A percentile compares a stretch with the other conserved stretches of the same genome.
Conservation (phyloP, 2,329 filamentous ascomycete species). For the Trichoderma arundinaceum region DNA sequence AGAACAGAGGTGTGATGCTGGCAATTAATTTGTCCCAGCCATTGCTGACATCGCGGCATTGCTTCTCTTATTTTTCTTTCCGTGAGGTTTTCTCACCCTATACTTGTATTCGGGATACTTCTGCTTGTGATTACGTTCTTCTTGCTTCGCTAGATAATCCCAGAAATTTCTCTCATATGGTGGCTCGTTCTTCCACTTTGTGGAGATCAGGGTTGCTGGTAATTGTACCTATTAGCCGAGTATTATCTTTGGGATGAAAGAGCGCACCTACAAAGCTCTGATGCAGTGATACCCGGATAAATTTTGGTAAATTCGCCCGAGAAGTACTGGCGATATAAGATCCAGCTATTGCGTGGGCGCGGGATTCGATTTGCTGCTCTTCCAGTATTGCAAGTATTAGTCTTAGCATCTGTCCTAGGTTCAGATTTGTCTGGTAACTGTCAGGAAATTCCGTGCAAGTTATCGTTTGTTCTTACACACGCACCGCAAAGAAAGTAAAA, state of each 20-base stretch:
- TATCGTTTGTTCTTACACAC: neutral
- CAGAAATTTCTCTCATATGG: slow-evolving; percentile 37
- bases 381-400: neutral
- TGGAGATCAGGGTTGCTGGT: slow-evolving; percentile 39
- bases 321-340: slow-evolving; percentile 43
- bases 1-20: neutral
- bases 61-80: slow-evolving; percentile 6
- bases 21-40: neutral
- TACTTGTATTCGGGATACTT: slow-evolving; percentile 41
- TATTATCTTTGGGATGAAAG: neutral
- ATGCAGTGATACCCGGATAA: slow-evolving; percentile 39
- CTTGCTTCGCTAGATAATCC: slow-evolving; percentile 36
- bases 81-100: slow-evolving; percentile 32
- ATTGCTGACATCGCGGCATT: neutral
- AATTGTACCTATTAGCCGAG: neutral
- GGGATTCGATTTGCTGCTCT: slow-evolving; percentile 35
- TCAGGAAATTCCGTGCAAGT: neutral
- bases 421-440: slow-evolving; percentile 29
- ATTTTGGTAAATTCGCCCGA: slow-evolving; percentile 37
- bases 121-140: slow-evolving; percentile 40
- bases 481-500: slow-evolving; percentile 37
- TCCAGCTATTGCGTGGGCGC: slow-evolving; percentile 44
- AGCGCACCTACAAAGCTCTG: slow-evolving; percentile 42
- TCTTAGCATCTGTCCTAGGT: neutral
- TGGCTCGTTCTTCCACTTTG: slow-evolving; percentile 41